These are phyloP conservation scores for Furcasterigmium sp. DNA, from an alignment of 2,329 filamentous ascomycete species.

Conservation along the genomic window DNA sequence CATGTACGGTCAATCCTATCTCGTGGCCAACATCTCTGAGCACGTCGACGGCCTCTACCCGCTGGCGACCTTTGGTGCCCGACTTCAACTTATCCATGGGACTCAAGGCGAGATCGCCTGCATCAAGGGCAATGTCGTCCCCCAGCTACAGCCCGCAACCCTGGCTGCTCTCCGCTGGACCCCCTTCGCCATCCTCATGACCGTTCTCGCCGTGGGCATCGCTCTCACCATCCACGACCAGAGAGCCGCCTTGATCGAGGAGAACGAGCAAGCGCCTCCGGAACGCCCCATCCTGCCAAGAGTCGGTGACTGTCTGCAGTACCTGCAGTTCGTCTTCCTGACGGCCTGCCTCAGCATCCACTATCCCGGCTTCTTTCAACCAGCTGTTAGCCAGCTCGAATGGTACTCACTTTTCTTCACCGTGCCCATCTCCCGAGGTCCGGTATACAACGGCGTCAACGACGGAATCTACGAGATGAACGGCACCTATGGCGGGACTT, in stretches of 20 bases:
- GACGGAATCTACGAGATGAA: conserved; percentile 63
- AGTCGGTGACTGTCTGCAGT: conserved; percentile 58
- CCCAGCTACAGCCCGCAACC: conserved; percentile 4
- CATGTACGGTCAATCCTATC: neutral
- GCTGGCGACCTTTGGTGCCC: conserved; percentile 11
- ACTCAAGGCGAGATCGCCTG: conserved; percentile 7
- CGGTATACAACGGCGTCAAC: conserved; percentile 20
- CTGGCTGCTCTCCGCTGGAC: conserved; percentile 9
- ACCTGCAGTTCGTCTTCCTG: conserved; percentile 70
- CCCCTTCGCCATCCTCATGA: conserved; percentile 11
- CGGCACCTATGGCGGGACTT: conserved; percentile 50
- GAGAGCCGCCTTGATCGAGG: conserved; percentile 1
- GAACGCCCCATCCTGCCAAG: conserved; percentile 11
- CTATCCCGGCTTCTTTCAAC: conserved; percentile 71
- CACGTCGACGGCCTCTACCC: conserved; percentile 8
- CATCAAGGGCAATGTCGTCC: conserved; percentile 12
- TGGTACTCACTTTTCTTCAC: conserved; percentile 65
- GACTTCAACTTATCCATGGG: conserved; percentile 5
- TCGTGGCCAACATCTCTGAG: conserved; percentile 2
- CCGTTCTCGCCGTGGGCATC: conserved; percentile 11
- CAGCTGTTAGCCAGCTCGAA: conserved; percentile 58
- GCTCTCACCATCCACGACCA: conserved; percentile 3
- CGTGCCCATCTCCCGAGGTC: conserved; percentile 17
- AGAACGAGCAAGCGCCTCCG: conserved; percentile 1
- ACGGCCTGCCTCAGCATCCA: conserved; percentile 64